Conservation (phyloP, 306 rosid genomes). For the Trifolium dubium region DNA sequence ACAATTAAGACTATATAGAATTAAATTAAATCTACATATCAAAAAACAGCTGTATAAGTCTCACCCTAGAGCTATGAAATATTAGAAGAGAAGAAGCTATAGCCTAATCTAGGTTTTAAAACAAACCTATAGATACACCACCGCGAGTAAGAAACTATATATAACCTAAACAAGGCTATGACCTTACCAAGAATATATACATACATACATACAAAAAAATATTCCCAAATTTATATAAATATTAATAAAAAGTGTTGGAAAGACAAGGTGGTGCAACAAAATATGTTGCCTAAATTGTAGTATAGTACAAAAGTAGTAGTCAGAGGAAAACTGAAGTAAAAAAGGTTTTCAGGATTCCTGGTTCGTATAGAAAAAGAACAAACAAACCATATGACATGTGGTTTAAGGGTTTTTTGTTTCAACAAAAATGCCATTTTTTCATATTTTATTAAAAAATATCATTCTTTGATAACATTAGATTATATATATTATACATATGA, state of each 20-base stretch:
- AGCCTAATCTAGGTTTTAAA: conserved; percentile 5
- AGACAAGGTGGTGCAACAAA: neutral
- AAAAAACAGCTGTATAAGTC: neutral
- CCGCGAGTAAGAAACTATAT: neutral
- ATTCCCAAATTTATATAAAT: conserved; percentile 1
- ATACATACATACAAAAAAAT: neutral
- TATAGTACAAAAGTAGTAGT: conserved; percentile 20
- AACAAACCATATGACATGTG: neutral
- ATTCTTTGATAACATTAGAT: too few species aligned
- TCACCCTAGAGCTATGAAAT: neutral
- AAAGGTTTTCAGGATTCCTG: conserved; percentile 8
- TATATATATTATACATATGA: neutral
- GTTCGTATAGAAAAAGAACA: conserved; percentile 4
- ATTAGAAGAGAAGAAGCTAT: neutral
- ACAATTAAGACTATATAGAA: neutral
- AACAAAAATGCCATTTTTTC: neutral
- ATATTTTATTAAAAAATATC: neutral
- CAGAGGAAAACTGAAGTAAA: conserved; percentile 7
- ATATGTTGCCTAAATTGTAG: conserved; percentile 5
- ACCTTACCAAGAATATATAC: neutral
- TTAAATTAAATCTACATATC: neutral
- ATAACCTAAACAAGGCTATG: neutral
- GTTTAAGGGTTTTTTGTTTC: neutral
- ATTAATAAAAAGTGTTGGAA: neutral
- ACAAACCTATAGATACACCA: conserved; percentile 5